phyloP scores from a whole-genome alignment of 1,284 basidiomycete genomes.

The Malassezia furfur region DNA sequence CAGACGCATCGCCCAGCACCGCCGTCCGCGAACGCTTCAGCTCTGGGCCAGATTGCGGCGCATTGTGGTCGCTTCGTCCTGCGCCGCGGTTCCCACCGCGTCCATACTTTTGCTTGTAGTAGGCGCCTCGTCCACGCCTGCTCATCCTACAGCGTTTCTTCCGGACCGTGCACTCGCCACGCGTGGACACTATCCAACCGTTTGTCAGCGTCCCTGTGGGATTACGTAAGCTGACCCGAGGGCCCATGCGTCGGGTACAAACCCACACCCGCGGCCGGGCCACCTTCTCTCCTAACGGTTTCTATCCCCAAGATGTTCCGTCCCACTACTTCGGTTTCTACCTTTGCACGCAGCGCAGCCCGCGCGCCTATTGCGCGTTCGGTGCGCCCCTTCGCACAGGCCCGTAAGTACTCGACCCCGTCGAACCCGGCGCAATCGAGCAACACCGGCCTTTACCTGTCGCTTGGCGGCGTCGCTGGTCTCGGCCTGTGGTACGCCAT shows the following conservation, averaged over 20 bases:
- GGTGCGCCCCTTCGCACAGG: neutral
- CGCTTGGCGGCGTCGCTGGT: constrained; percentile 39
- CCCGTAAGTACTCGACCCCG: constrained; percentile 1
- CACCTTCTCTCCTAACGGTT: neutral
- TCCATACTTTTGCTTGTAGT: constrained; percentile 11
- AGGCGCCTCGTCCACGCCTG: constrained; percentile 12
- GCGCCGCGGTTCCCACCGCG: neutral
- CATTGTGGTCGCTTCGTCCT: neutral
- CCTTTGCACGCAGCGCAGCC: neutral
- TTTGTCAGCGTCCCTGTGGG: neutral
- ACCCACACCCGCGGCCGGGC: neutral
- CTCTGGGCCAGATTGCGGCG: neutral
- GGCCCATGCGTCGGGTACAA: neutral
- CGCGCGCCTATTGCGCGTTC: constrained; percentile 4
- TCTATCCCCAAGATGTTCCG: constrained; percentile 6
- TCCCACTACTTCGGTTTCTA: neutral
- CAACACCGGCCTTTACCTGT: constrained; percentile 37
- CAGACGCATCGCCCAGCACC: neutral
- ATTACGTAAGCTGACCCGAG: neutral
- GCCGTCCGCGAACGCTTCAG: constrained; percentile 4
- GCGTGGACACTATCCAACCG: neutral
- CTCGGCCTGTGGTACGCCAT: constrained; percentile 39
- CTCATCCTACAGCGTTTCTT: constrained; percentile 1
- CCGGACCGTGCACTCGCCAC: neutral
- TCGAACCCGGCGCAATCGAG: constrained; percentile 4